Conservation (phyloP, 345 rosid genomes). For the Aegle marmelos region DNA sequence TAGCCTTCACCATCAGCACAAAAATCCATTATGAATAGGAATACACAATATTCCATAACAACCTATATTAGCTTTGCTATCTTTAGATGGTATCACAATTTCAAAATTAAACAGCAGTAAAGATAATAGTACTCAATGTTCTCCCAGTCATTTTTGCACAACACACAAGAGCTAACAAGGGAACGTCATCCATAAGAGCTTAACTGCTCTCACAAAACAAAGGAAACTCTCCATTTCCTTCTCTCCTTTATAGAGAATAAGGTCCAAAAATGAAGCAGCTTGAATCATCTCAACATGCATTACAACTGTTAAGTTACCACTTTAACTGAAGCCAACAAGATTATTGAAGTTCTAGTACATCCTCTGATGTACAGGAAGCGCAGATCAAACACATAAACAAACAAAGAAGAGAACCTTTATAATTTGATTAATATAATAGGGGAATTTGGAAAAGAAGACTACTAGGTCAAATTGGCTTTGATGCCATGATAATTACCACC, state of each 20-base stretch:
- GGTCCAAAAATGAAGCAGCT: background rate
- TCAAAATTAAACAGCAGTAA: background rate
- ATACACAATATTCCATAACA: background rate
- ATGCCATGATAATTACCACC: background rate
- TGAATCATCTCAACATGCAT: background rate
- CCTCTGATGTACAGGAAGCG: background rate
- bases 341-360: background rate
- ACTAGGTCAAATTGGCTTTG: background rate
- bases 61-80: background rate
- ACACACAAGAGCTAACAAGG: background rate
- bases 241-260: background rate
- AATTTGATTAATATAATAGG: background rate
- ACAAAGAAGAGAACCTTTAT: background rate
- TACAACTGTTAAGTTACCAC: background rate
- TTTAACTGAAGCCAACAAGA: background rate
- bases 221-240: background rate
- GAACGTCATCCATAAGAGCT: background rate
- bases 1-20: background rate
- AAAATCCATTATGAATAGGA: background rate
- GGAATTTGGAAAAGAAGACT: background rate
- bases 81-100: background rate
- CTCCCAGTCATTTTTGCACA: background rate
- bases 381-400: background rate
- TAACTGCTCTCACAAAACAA: background rate
- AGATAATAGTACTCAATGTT: background rate